phyloP scores from a whole-genome alignment of 345 rosid genomes.

The Ceriops decandra region DNA sequence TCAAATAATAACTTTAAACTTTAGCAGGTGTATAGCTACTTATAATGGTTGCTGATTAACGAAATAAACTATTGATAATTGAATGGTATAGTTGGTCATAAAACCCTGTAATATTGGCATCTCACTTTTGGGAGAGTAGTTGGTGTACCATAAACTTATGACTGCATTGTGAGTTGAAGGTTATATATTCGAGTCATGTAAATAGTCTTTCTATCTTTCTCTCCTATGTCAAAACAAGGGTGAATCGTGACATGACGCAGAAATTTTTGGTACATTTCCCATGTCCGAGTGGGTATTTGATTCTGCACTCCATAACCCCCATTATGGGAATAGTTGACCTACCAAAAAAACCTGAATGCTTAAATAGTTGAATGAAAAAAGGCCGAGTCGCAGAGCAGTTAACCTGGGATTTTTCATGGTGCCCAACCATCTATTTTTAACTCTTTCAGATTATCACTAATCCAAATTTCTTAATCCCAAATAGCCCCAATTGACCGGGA shows the following conservation, averaged over 20 bases:
- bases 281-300: too few species aligned
- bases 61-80: not conserved
- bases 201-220: too few species aligned
- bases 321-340: too few species aligned
- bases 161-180: too few species aligned
- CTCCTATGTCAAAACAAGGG: too few species aligned
- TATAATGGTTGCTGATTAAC: slow-evolving; percentile 2
- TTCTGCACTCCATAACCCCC: not conserved
- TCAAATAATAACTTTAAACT: slow-evolving; percentile 23
- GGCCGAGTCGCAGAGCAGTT: slow-evolving; percentile 20
- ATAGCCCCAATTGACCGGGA: slow-evolving; percentile 24
- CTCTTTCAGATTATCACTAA: slow-evolving; percentile 9
- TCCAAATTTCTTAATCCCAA: slow-evolving; percentile 9
- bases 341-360: not conserved
- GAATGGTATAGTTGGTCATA: not conserved
- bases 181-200: too few species aligned
- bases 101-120: not conserved
- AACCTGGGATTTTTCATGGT: slow-evolving; percentile 1
- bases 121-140: not conserved
- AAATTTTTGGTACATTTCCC: not conserved
- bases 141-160: too few species aligned
- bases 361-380: not conserved
- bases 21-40: slow-evolving; percentile 10
- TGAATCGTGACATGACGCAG: too few species aligned
- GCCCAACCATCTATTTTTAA: not conserved